Base-by-base conservation (phyloP, 176 grass and related monocot genomes). In the Aegilops umbellulata region DNA sequence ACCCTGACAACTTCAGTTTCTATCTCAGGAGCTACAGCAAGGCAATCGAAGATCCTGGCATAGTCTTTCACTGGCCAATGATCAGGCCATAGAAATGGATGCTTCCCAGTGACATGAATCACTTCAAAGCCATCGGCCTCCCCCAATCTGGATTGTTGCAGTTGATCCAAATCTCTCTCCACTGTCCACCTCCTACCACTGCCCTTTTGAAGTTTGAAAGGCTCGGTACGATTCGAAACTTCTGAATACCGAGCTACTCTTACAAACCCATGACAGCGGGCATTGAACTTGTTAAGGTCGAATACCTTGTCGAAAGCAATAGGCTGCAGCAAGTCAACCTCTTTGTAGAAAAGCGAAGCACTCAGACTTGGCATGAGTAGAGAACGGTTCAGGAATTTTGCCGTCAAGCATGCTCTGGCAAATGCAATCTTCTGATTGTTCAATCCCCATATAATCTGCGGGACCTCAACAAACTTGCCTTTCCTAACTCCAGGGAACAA, bases 371-470 rank as follows among this genome's bases (percentile, higher is more conserved):
- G 97, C 92, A 99, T 99, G 57, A 99, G 90, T 68, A 99, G 94
- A 44, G 97, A 94, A 35, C 94, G 88, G 63, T 99, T 99, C 22
- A 99, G 77, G 66, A 93, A 94, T 66, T 87, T 94, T 1, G 97
- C 94, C 7, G 94, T 99, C 86, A 99, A 88, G 77, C 92, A 94
- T 55, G 94, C 87, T 62, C 97, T 94, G 39, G 97, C 97, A 23
- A 99, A 82, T 25, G 97, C 97, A 65, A 97, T 99, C 88, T 99
- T 99, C 63, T 99, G 97, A 76, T 97, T 99, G 88, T 99, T 99
- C 82, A 99, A 89, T 64, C 97, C 97, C 97, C 97, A 99, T 89
- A 99, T 85, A 86, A 99, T 97, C 86, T 99, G 97, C 42, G 97
- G 97, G 30, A 94, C 90, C 88, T 90, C 90, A 39, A 99, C 65